phyloP scores from a whole-genome alignment of 805 yeast genomes.

The Phaffomyces antillensis region DNA sequence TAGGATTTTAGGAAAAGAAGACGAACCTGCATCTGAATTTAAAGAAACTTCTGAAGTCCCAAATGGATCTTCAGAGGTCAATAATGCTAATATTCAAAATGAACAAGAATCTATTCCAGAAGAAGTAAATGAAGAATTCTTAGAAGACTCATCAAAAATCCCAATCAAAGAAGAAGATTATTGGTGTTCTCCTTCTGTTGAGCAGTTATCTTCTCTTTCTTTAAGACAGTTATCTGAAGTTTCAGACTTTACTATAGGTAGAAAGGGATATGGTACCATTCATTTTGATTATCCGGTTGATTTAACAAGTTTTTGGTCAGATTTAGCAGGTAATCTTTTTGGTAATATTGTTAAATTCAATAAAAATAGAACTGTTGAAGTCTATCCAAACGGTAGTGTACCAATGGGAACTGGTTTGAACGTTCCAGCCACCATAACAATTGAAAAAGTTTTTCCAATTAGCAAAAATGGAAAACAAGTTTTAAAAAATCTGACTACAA shows the following conservation, averaged over 20 bases:
- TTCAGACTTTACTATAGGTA: constrained; percentile 60
- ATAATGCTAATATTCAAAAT: not conserved
- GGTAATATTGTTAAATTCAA: constrained; percentile 41
- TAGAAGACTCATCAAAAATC: constrained; percentile 1
- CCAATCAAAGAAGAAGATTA: constrained; percentile 33
- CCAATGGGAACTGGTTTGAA: constrained; percentile 62
- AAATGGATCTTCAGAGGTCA: not conserved
- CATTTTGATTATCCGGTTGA: constrained; percentile 66
- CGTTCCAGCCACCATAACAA: constrained; percentile 67
- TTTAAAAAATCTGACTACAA: constrained; percentile 21
- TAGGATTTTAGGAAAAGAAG: constrained; percentile 20
- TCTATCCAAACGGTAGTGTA: constrained; percentile 62
- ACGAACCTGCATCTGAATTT: not conserved
- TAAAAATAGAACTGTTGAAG: constrained; percentile 44
- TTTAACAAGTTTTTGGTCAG: constrained; percentile 42
- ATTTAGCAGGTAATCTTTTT: constrained; percentile 28
- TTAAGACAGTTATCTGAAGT: constrained; percentile 44
- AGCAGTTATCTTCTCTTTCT: constrained; percentile 37
- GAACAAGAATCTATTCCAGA: not conserved
- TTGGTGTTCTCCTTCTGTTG: constrained; percentile 67
- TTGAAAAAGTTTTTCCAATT: constrained; percentile 54
- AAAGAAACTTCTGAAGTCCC: not conserved
- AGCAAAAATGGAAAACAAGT: constrained; percentile 15
- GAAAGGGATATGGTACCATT: constrained; percentile 61
- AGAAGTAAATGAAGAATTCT: not conserved